phyloP scores from a whole-genome alignment of 768 basidiomycete genomes.

The Amanita subjunquillea region DNA sequence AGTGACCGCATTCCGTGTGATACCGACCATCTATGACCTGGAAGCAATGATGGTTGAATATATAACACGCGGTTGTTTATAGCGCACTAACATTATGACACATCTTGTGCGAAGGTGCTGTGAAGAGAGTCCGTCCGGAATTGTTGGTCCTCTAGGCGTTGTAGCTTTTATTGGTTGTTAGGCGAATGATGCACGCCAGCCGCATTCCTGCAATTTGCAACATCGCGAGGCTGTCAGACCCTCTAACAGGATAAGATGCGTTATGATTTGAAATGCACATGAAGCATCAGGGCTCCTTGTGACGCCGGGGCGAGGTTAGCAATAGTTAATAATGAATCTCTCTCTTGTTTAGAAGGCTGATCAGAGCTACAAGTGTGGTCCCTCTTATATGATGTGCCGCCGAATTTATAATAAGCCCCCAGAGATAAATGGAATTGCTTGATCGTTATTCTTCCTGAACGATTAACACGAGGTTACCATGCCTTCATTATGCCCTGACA shows the following conservation, averaged over 20 bases:
- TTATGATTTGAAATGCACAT: background rate
- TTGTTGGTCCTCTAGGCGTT: background rate
- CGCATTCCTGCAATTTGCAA: constrained; percentile 28
- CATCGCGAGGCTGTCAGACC: constrained; percentile 31
- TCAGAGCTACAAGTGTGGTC: background rate
- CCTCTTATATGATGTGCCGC: no score
- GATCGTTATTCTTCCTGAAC: background rate
- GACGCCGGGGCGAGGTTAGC: background rate
- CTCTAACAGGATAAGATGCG: constrained; percentile 12
- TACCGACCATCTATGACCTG: constrained; percentile 73
- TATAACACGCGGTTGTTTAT: constrained; percentile 1
- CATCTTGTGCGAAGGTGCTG: constrained; percentile 29
- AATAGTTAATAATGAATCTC: background rate
- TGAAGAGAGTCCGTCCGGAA: background rate
- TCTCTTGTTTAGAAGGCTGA: background rate
- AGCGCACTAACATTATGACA: constrained; percentile 57
- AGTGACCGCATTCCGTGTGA: constrained; percentile 62
- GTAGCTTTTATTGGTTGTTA: background rate
- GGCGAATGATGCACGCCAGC: constrained; percentile 24
- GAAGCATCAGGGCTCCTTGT: background rate
- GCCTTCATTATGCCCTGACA: background rate
- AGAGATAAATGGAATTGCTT: background rate
- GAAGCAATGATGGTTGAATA: background rate
- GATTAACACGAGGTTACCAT: constrained; percentile 1
- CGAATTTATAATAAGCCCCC: no score